Conservation (phyloP, 805 yeast species). For the Metschnikowia baotianmanensis region DNA sequence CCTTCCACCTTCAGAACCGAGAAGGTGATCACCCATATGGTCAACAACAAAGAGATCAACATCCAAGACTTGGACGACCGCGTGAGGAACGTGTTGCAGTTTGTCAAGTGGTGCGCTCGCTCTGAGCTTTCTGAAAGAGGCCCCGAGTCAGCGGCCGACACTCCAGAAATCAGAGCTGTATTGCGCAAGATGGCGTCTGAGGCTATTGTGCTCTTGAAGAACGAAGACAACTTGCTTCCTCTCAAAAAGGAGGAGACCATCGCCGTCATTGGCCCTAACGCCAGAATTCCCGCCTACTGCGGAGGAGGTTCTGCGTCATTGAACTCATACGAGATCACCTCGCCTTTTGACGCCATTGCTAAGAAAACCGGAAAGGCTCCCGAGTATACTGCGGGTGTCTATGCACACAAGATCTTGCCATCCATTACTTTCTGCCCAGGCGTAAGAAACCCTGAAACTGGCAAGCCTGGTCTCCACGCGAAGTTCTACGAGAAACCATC, state of each 20-base stretch:
- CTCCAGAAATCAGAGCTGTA: slow-evolving; percentile 15
- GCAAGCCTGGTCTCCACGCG: no score
- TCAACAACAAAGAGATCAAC: slow-evolving; percentile 41
- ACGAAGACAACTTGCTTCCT: slow-evolving; percentile 48
- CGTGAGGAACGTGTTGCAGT: slow-evolving; percentile 45
- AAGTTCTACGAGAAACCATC: no score
- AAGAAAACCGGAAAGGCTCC: slow-evolving; percentile 21
- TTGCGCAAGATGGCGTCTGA: slow-evolving; percentile 29
- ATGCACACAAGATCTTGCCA: no score
- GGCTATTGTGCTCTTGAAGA: slow-evolving; percentile 55
- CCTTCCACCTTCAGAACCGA: slow-evolving; percentile 47
- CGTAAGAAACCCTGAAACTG: no score
- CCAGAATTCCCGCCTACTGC: slow-evolving; percentile 45
- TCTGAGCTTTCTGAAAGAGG: slow-evolving; percentile 41
- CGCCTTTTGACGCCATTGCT: slow-evolving; percentile 49
- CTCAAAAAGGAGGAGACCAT: slow-evolving; percentile 30
- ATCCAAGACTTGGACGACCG: slow-evolving; percentile 44
- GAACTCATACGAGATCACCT: slow-evolving; percentile 46
- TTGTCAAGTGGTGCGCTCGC: slow-evolving; percentile 43
- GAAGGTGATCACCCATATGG: slow-evolving; percentile 40
- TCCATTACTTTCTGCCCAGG: no score
- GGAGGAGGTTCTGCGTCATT: slow-evolving; percentile 70
- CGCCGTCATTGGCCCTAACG: slow-evolving; percentile 62
- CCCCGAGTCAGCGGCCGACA: slow-evolving; percentile 25
- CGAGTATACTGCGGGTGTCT: no score